A percentile compares a stretch with the other conserved stretches of the same genome.
These are phyloP conservation scores for Anacardium occidentale DNA, from an alignment of 345 rosid genomes.

Conservation along the genomic window DNA sequence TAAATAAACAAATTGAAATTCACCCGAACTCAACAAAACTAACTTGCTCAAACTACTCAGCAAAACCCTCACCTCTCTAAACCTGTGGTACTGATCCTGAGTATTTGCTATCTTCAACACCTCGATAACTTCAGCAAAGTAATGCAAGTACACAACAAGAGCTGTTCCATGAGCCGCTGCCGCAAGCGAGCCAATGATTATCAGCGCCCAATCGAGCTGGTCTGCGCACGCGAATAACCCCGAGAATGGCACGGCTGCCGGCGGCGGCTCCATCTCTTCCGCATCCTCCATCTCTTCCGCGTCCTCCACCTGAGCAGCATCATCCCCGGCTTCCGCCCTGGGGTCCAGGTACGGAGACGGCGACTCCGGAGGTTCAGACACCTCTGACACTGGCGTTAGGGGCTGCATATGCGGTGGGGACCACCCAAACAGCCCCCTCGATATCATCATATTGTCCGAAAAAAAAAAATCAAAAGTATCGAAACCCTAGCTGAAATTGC, in stretches of 20 bases:
- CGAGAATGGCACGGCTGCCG: conserved; percentile 94
- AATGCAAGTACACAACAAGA: conserved; percentile 91
- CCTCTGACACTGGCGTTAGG: conserved; percentile 95
- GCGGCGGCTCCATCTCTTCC: conserved; percentile 93
- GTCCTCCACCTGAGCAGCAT: conserved; percentile 53
- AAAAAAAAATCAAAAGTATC: background rate
- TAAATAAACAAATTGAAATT: background rate
- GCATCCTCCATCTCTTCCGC: conserved; percentile 85
- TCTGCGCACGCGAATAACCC: conserved; percentile 84
- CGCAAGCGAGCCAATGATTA: conserved; percentile 85
- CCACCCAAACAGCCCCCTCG: conserved; percentile 97
- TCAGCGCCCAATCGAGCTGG: conserved; percentile 82
- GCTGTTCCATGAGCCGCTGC: conserved; percentile 99
- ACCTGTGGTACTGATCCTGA: conserved; percentile 42
- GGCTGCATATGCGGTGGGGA: conserved; percentile 99
- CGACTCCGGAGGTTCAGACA: conserved; percentile 98
- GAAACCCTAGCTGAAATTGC: conserved; percentile 38
- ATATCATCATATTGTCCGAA: conserved; percentile 64
- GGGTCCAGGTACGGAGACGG: conserved; percentile 90
- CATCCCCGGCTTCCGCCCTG: conserved; percentile 59
- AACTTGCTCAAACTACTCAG: background rate
- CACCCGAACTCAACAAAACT: conserved; percentile 1
- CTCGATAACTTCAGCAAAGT: conserved; percentile 77
- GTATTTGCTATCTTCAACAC: conserved; percentile 38
- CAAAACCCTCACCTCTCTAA: conserved; percentile 58